phyloP scores from a whole-genome alignment of 306 rosid species.

The Quercus agrifolia region DNA sequence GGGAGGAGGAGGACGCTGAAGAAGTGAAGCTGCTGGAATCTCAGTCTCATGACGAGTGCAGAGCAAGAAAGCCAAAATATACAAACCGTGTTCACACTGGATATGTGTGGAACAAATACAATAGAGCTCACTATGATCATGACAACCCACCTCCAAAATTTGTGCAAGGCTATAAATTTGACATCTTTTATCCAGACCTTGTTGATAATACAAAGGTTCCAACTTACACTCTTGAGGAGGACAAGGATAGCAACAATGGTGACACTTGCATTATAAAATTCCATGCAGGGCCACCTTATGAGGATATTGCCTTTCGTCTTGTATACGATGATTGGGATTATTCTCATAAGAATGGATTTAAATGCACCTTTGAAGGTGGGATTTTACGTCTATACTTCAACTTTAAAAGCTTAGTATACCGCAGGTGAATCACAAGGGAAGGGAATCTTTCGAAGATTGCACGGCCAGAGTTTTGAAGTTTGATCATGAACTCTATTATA shows the following conservation, averaged over 20 bases:
- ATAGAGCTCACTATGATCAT: conserved; percentile 93
- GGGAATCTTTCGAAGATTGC: too few species aligned
- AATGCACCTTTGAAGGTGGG: conserved; percentile 87
- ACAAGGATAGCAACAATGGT: conserved; percentile 75
- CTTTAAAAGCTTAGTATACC: conserved; percentile 78
- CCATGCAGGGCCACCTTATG: conserved; percentile 92
- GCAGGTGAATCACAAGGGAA: conserved; percentile 36
- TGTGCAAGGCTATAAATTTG: conserved; percentile 92
- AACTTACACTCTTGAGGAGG: conserved; percentile 57
- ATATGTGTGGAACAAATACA: conserved; percentile 95
- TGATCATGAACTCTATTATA: too few species aligned
- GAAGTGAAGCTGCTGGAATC: conserved; percentile 83
- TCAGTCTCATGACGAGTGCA: conserved; percentile 95
- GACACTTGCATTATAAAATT: conserved; percentile 89
- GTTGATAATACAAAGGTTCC: conserved; percentile 94
- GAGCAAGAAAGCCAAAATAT: conserved; percentile 92
- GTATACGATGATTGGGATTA: conserved; percentile 94
- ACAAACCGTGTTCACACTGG: conserved; percentile 96
- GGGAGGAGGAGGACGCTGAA: conserved; percentile 97
- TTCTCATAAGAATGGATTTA: conserved; percentile 87
- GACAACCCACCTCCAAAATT: conserved; percentile 98
- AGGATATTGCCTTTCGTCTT: conserved; percentile 82
- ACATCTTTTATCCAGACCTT: conserved; percentile 89
- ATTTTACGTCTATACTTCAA: conserved; percentile 82
- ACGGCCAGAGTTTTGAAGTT: too few species aligned